A percentile compares a stretch with the other conserved stretches of the same genome.
Conservation (phyloP, 208 protist species). For the Porcisia hertigi region DNA sequence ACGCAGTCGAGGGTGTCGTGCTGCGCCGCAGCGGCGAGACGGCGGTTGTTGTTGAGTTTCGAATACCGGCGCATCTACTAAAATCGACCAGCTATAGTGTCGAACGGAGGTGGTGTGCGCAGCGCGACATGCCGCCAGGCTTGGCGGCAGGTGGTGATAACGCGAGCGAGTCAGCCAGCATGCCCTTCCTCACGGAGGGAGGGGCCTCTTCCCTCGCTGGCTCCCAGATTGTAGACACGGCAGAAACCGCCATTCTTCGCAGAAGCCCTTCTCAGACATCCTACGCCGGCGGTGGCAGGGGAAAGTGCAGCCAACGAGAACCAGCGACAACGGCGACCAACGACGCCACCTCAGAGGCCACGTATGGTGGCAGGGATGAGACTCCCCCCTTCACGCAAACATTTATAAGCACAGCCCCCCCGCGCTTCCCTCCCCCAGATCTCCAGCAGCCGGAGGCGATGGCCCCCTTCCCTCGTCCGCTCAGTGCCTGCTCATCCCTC, state of each 20-base stretch:
- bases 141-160: not conserved
- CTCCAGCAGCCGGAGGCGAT: not conserved
- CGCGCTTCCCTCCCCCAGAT: not conserved
- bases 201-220: not conserved
- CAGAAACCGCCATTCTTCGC: not conserved
- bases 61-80: conserved; percentile 11
- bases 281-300: conserved; percentile 7
- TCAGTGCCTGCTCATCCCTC: not conserved
- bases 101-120: not conserved
- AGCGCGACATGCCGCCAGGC: not conserved
- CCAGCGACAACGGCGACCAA: not conserved
- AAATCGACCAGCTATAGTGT: conserved; percentile 18
- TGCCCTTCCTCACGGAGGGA: not conserved
- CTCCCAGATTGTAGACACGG: not conserved
- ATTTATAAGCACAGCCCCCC: not conserved
- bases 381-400: not conserved
- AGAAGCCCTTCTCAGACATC: not conserved
- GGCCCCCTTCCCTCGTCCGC: not conserved
- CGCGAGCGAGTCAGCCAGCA: conserved; percentile 1
- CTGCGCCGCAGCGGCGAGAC: conserved; percentile 20
- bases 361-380: not conserved
- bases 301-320: not conserved
- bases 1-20: conserved; percentile 24
- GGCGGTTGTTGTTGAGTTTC: conserved; percentile 29
- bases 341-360: not conserved